Percentiles rank a stretch among this genome's conserved stretches.
These are phyloP conservation scores for Haplosporangium sp. DNA, from an alignment of 371 early-diverging fungal genomes.

Conservation along the genomic window DNA sequence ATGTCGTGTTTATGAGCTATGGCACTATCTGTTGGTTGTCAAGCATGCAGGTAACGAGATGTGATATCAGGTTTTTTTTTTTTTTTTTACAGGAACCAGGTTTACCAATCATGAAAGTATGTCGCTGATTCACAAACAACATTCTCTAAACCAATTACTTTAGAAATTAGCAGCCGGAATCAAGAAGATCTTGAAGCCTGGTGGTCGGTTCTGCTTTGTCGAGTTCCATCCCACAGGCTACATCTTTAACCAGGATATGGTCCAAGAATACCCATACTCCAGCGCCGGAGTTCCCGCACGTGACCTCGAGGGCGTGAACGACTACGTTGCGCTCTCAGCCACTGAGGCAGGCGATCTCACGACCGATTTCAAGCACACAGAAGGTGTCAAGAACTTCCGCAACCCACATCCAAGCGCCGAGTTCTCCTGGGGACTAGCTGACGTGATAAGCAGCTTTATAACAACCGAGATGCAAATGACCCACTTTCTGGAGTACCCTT, in stretches of 20 bases:
- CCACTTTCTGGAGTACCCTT: conserved; percentile 47
- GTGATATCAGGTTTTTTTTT: too few species aligned
- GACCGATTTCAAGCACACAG: conserved; percentile 31
- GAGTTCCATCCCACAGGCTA: conserved; percentile 38
- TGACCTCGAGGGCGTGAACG: conserved; percentile 23
- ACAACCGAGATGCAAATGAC: conserved; percentile 17
- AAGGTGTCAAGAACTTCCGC: conserved; percentile 35
- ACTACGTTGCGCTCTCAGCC: conserved; percentile 38
- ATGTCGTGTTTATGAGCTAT: conserved; percentile 50
- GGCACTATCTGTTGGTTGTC: conserved; percentile 37
- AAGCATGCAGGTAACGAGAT: conserved; percentile 28
- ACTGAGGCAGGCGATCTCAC: conserved; percentile 18
- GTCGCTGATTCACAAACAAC: too few species aligned
- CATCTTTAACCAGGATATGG: conserved; percentile 36
- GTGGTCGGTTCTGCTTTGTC: conserved; percentile 33
- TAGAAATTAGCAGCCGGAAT: conserved; percentile 37
- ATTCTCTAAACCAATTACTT: too few species aligned
- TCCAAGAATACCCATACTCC: conserved; percentile 31
- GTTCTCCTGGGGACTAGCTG: conserved; percentile 46
- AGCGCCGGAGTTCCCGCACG: conserved; percentile 13
- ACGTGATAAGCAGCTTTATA: conserved; percentile 20
- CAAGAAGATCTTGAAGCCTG: conserved; percentile 38
- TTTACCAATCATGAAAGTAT: neutral
- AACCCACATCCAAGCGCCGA: conserved; percentile 27
- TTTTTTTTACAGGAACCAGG: too few species aligned